A percentile compares a stretch with the other conserved stretches of the same genome.
Evolutionary conservation across 2,329 filamentous ascomycete species (phyloP).

Genomic region (Alternaria hordeiaustralica): DNA sequence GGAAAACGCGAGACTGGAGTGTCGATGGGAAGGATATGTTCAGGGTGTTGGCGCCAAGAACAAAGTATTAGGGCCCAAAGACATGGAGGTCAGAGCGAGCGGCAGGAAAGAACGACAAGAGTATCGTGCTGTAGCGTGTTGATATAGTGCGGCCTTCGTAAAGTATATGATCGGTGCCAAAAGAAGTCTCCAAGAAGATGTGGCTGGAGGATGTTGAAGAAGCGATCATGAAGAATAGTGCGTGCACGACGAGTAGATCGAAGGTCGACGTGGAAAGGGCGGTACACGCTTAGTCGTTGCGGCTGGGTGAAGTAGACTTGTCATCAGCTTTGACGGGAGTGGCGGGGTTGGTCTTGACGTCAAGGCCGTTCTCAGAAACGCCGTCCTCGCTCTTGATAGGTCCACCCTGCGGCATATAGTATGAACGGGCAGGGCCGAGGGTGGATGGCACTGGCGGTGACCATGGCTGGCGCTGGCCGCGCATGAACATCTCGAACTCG

Average conservation of each 20-base stretch:
- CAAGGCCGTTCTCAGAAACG: slow-evolving; percentile 36
- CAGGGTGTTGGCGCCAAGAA: slow-evolving; percentile 20
- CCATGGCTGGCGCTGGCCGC: slow-evolving; percentile 44
- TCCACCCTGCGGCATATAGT: slow-evolving; percentile 33
- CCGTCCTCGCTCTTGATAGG: slow-evolving; percentile 39
- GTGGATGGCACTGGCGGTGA: slow-evolving; percentile 44
- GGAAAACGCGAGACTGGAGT: slow-evolving; percentile 13
- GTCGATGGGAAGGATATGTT: slow-evolving; percentile 30
- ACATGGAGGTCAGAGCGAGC: slow-evolving; percentile 12
- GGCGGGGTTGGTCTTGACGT: slow-evolving; percentile 42
- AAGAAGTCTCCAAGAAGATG: slow-evolving; percentile 27
- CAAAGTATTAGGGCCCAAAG: slow-evolving; percentile 29
- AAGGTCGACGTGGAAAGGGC: slow-evolving; percentile 8
- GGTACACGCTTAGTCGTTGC: slow-evolving; percentile 33
- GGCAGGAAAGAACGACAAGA: slow-evolving; percentile 25
- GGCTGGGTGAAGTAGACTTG: slow-evolving; percentile 32
- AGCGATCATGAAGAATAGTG: slow-evolving; percentile 42
- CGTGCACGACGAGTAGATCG: slow-evolving; percentile 26
- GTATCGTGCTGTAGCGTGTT: slow-evolving; percentile 13
- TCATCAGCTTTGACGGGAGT: slow-evolving; percentile 44
- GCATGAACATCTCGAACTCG: slow-evolving; percentile 50
- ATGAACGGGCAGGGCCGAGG: slow-evolving; percentile 40
- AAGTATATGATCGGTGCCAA: slow-evolving; percentile 26
- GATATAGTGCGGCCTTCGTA: slow-evolving; percentile 20
- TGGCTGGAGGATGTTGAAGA: slow-evolving; percentile 30